Percentiles rank a stretch among this genome's conserved stretches.
These are phyloP conservation scores for Ceratocystis eucalypticola DNA, from an alignment of 2,329 filamentous ascomycete genomes.

Conservation along the genomic window DNA sequence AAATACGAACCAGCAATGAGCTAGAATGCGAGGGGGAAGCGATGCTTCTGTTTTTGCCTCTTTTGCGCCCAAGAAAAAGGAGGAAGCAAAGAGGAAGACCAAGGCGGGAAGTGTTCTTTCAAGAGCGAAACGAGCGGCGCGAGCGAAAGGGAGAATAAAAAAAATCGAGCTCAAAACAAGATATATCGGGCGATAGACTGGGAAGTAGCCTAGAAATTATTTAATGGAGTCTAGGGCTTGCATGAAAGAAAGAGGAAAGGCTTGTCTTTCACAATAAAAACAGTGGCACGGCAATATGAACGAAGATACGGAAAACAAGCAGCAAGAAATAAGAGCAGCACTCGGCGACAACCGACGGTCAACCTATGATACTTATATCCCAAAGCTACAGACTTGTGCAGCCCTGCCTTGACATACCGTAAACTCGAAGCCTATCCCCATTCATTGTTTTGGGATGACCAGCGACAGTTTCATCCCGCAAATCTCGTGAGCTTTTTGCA, in stretches of 20 bases:
- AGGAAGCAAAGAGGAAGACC: neutral
- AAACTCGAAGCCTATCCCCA: neutral
- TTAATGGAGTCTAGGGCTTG: neutral
- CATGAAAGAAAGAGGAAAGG: neutral
- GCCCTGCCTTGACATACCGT: neutral
- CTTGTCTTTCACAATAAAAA: neutral
- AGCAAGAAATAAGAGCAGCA: neutral
- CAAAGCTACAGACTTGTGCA: neutral
- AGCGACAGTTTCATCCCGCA: neutral
- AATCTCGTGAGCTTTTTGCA: neutral
- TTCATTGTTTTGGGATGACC: neutral
- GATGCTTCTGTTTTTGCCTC: neutral
- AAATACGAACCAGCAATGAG: neutral
- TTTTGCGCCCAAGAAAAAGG: neutral
- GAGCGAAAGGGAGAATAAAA: neutral
- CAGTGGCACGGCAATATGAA: neutral
- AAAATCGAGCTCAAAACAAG: neutral
- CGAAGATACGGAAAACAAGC: neutral
- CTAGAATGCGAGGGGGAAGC: slow-evolving; percentile 6
- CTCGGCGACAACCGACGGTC: neutral
- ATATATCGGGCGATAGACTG: neutral
- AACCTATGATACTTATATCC: neutral
- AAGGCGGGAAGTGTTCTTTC: neutral
- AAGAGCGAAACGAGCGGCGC: neutral
- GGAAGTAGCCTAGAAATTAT: neutral